Conservation (phyloP, 2,329 filamentous ascomycete species). For the Ascochyta rabiei region DNA sequence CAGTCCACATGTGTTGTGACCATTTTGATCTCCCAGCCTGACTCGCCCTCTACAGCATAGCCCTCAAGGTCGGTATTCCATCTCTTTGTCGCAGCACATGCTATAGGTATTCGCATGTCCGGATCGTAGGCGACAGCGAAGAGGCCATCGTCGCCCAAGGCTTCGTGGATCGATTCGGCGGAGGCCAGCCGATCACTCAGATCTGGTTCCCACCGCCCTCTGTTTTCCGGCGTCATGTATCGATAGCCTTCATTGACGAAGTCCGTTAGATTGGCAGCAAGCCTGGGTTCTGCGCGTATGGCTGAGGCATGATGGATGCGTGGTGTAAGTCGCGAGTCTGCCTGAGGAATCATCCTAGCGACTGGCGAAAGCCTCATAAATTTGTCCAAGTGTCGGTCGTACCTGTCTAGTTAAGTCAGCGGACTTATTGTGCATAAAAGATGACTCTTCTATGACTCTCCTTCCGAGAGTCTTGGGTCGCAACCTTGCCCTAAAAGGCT, state of each 20-base stretch:
- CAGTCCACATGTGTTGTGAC: constrained; percentile 11
- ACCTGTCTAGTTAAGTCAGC: no score
- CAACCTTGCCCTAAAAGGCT: no score
- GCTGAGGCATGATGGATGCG: constrained; percentile 7
- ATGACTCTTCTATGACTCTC: no score
- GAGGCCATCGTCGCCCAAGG: constrained; percentile 7
- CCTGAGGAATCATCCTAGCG: no score
- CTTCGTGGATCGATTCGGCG: not conserved
- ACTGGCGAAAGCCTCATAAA: no score
- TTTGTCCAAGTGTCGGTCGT: no score
- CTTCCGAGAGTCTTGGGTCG: no score
- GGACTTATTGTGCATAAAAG: no score
- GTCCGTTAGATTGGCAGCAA: constrained; percentile 1
- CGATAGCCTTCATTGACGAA: constrained; percentile 17
- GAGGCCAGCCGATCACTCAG: constrained; percentile 1
- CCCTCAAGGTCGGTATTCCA: constrained; percentile 7
- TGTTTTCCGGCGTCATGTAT: constrained; percentile 3
- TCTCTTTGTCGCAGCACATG: constrained; percentile 11
- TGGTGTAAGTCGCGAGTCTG: not conserved
- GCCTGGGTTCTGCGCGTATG: constrained; percentile 1
- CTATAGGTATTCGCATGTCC: not conserved
- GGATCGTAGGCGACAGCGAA: constrained; percentile 6
- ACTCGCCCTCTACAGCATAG: constrained; percentile 1
- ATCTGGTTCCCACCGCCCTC: constrained; percentile 2
- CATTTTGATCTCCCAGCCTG: constrained; percentile 15